Evolutionary conservation across 2,329 filamentous ascomycete genomes (phyloP), one percentile per base, ranked within the genome.

Genomic region (Colletotrichum orbiculare): DNA sequence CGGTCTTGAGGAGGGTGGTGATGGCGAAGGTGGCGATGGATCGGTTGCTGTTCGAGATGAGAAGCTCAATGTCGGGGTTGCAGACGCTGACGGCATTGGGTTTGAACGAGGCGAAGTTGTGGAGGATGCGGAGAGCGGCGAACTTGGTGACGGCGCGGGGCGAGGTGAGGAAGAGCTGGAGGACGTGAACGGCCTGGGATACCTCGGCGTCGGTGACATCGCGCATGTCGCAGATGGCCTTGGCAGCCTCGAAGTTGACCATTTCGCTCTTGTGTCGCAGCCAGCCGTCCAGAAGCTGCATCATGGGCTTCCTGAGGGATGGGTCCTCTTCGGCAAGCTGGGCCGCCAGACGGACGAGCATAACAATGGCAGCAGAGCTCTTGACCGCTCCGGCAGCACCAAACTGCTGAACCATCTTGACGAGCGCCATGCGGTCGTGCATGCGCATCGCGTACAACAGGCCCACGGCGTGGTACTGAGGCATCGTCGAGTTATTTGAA

Each of bases 361-460:
- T 90, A 54, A 99, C 89, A 64, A 94, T 91, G 39, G 94, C 96
- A 66, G 95, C 93, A 17, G 96, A 94, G 79, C 92, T 97, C 88
- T 97, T 98, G 68, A 98, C 91, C 10, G 93, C 93, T 64, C 96
- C 96, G 13, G 94, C 88, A 57, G 91, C 90, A 56, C 94, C 94
- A 76, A 97, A 98, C 78, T 99, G 96, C 82, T 99, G 96, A n/a
- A 99, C 95, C 96, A 99, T 98, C 87, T 99, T 99, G 67, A 98
- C 95, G 72, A 99, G 82, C 25, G 96, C 94, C 96, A 99, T 99
- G 73, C 96, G 89, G 78, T 99, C 96, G 78, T 97, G 94, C 73
- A 91, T 91, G 74, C 96, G 91, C 93, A 98, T 98, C 81, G 98
- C 95, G 79, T 98, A 99, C 48, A 99, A 82, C 59, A 99, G 87